Base-by-base conservation (phyloP, 495 filamentous ascomycete genomes). In the Letharia columbiana region DNA sequence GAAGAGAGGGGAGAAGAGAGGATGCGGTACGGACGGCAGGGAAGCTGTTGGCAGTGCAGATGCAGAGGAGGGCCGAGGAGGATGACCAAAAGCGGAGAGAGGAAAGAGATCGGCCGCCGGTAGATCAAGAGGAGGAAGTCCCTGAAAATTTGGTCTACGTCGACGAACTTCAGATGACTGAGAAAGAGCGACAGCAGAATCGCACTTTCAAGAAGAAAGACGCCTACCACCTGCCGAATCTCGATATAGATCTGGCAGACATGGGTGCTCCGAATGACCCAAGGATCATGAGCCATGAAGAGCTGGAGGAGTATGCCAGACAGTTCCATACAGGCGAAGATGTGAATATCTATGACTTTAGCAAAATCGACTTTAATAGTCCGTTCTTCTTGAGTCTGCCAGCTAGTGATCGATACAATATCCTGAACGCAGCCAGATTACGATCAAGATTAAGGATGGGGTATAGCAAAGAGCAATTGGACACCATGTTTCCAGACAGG, bases 261-360 rank as follows among this genome's bases (percentile, higher is more conserved):
- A 93, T 97, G 90, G 94, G 92, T 31, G 87, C 85, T 65, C 89
- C 89, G 18, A 89, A 96, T 68, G 94, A 98, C 75, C 91, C 91
- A 6, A 86, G 95, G 3, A 89, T 98, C 67, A 97, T 98, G 94
- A 91, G 87, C 47, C 82, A 90, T 17, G 92, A 94, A 68, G 94
- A 98, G 70, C 75, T 98, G 63, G 89, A 97, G 75, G 87, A 93
- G 62, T 98, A 98, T 73, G 91, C 94, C 4, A 78, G 86, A 64
- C 92, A 96, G 70, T 98, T 97, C 68, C 84, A 96, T 69, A 86
- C 84, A 65, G 94, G 93, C 45, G 94, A 97, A 75, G 92, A 97
- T 77, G 90, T 98, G 76, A 96, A 95, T 71, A 78, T 97, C n/a
- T 96, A 97, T 73, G 94, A 98, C 74, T 98, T 97, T 69, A 92